Percentiles rank a stretch among this genome's conserved stretches.
Evolutionary conservation across 169 alveolate species (phyloP).

Genomic region (Perkinsus chesapeaki): DNA sequence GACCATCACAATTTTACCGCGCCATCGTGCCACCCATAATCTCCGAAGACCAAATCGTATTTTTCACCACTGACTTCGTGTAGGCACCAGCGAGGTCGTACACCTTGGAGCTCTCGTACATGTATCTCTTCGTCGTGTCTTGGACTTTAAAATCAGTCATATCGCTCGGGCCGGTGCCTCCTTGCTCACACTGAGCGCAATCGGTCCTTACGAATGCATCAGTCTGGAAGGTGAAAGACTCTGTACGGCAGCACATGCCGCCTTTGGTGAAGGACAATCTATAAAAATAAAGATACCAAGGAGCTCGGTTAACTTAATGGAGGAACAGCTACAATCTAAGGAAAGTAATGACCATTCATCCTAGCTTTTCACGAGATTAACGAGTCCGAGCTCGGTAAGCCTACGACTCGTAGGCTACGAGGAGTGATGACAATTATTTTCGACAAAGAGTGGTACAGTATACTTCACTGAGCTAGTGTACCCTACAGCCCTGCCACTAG

Average conservation of each 20-base stretch:
- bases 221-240: background rate
- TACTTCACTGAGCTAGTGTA: too few species aligned
- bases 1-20: background rate
- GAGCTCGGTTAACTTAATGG: too few species aligned
- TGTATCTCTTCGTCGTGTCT: background rate
- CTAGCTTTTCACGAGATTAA: too few species aligned
- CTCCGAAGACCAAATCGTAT: background rate
- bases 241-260: background rate
- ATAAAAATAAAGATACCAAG: background rate
- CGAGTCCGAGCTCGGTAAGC: too few species aligned
- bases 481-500: too few species aligned
- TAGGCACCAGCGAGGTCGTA: background rate
- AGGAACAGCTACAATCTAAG: too few species aligned
- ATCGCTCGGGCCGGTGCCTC: background rate
- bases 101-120: background rate
- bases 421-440: too few species aligned
- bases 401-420: too few species aligned
- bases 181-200: background rate
- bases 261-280: background rate
- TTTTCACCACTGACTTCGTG: background rate
- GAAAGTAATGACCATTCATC: too few species aligned
- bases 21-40: background rate
- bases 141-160: background rate
- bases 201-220: background rate
- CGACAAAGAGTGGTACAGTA: too few species aligned